Base-by-base conservation (phyloP, 345 rosid species). In the Jatropha curcas region DNA sequence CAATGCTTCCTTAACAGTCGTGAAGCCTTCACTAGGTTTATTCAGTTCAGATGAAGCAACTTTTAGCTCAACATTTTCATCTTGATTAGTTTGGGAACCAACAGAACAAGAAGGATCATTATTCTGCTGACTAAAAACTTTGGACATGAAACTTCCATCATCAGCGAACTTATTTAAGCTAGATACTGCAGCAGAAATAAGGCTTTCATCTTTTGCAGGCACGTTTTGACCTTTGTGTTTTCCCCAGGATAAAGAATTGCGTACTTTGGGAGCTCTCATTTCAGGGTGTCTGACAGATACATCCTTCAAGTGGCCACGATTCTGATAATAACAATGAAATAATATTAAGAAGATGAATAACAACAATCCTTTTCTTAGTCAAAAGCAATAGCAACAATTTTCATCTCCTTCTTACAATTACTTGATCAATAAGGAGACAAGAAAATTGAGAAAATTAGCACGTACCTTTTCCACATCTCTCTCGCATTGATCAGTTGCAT, bases 141-240 rank as follows among this genome's bases (percentile, higher is more conserved):
- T 82, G 59, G 77, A 82, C 91, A 92, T 81, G 76, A 89, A 92
- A 78, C 79, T 92, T 60, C 98, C 98, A 83, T 94, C 95, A 75
- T 88, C 76, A 3, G 87, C 50, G 59, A 88, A 92, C 78, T 88
- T 89, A 82, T 94, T 94, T 73, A 93, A 43, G 76, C 86, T 78
- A 28, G 88, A 84, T 22, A 80, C 87, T n/a, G 91, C 85, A 71
- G 88, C 84, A 27, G 88, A 79, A 52, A 84, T 82, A n/a, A 86
- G 50, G 63, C 57, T 81, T 25, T 88, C 87, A 86, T 85, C 89
- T 81, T 82, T 78, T 9, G 83, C 52, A 75, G 85, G 74, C 73
- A 71, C 72, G 51, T 72, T 74, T 58, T 81, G 87, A 58, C 77
- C 65, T 71, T 82, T 89, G 56, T 58, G 86, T 71, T 86, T 95